phyloP scores from a whole-genome alignment of 164 flowering plant genomes.

The Berberis vulgaris region DNA sequence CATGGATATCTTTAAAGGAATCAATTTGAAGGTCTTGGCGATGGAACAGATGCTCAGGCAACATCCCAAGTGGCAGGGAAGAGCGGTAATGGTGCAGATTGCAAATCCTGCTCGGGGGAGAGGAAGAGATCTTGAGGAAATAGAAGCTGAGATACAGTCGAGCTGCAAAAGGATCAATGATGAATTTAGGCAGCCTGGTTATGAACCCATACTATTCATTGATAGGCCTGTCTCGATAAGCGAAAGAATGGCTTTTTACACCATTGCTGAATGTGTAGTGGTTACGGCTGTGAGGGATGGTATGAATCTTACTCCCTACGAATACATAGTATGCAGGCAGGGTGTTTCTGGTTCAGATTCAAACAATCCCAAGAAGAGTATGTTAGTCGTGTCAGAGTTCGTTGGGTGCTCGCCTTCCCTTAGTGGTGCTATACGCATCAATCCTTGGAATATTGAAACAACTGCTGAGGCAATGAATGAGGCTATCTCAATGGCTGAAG shows the following conservation, averaged over 20 bases:
- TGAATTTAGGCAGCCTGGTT: slow-evolving; percentile 43
- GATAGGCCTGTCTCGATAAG: slow-evolving; percentile 46
- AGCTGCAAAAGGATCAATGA: slow-evolving; percentile 51
- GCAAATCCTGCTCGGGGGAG: slow-evolving; percentile 66
- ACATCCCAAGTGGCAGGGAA: slow-evolving; percentile 69
- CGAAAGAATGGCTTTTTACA: slow-evolving; percentile 59
- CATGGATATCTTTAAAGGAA: slow-evolving; percentile 78
- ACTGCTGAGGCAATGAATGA: slow-evolving; percentile 71
- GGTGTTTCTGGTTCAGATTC: slow-evolving; percentile 33
- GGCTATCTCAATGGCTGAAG: slow-evolving; percentile 54
- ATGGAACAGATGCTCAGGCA: slow-evolving; percentile 65
- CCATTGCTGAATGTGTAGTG: slow-evolving; percentile 71
- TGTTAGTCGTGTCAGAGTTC: slow-evolving; percentile 74
- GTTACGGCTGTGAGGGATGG: slow-evolving; percentile 83
- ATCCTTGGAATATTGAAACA: slow-evolving; percentile 72
- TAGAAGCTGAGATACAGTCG: slow-evolving; percentile 42
- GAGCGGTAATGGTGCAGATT: slow-evolving; percentile 64
- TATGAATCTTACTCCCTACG: slow-evolving; percentile 74
- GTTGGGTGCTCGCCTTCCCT: slow-evolving; percentile 80
- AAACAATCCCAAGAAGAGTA: slow-evolving; percentile 49
- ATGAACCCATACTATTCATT: slow-evolving; percentile 56
- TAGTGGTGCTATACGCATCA: slow-evolving; percentile 73
- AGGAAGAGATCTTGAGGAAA: slow-evolving; percentile 60
- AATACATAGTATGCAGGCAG: slow-evolving; percentile 62
- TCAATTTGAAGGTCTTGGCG: slow-evolving; percentile 59